Conservation (phyloP, 371 early-diverging fungal genomes). For the Apophysomyces elegans region DNA sequence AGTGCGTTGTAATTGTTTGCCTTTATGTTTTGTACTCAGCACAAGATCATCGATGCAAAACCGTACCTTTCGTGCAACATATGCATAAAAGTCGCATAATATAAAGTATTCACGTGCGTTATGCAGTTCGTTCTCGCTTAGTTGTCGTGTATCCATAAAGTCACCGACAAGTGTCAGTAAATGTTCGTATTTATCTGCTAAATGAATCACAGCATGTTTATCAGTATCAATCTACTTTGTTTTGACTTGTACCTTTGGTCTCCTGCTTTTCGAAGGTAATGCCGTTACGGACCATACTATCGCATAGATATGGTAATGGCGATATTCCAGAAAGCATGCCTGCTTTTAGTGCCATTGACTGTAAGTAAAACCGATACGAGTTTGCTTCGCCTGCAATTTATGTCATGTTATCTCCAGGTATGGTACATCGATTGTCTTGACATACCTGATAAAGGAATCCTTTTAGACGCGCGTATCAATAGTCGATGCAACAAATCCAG, state of each 20-base stretch:
- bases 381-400: neutral
- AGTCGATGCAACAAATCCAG: slow-evolving; percentile 34
- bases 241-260: slow-evolving; percentile 23
- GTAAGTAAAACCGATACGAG: slow-evolving; percentile 25
- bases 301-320: slow-evolving; percentile 24
- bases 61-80: slow-evolving; percentile 39
- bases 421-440: neutral
- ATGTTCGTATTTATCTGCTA: slow-evolving; percentile 22
- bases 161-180: slow-evolving; percentile 31
- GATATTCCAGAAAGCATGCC: slow-evolving; percentile 10
- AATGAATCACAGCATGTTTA: neutral
- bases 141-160: slow-evolving; percentile 21
- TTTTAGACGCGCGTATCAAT: slow-evolving; percentile 28
- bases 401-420: too few species aligned
- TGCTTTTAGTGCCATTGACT: slow-evolving; percentile 24
- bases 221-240: neutral
- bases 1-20: slow-evolving; percentile 32
- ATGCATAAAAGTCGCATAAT: slow-evolving; percentile 47
- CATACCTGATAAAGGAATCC: slow-evolving; percentile 27
- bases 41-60: too few species aligned
- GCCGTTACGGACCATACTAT: slow-evolving; percentile 38
- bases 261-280: slow-evolving; percentile 38
- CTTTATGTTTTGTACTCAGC: neutral
- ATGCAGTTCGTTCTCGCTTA: slow-evolving; percentile 18
- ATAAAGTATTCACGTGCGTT: slow-evolving; percentile 43